Percentiles rank a stretch among this genome's conserved stretches.
Evolutionary conservation across 2,329 filamentous ascomycete genomes (phyloP).

Genomic region (Apiospora pterosperma): DNA sequence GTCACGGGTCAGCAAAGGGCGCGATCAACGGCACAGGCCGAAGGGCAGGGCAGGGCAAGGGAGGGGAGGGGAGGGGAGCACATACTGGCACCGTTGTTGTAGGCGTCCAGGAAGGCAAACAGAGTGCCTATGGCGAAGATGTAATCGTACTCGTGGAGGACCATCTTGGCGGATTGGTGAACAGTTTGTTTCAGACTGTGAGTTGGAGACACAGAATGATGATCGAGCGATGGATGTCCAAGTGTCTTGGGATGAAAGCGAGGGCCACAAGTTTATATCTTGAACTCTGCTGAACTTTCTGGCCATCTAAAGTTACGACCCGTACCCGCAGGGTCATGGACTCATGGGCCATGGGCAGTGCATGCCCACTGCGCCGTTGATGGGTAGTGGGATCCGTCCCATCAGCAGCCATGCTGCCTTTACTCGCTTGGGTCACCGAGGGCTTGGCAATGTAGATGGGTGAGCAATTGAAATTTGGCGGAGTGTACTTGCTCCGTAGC

Average conservation of each 20-base stretch:
- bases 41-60: neutral
- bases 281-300: neutral
- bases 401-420: neutral
- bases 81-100: slow-evolving; percentile 76
- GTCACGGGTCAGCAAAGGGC: neutral
- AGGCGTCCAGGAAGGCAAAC: slow-evolving; percentile 74
- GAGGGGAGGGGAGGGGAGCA: slow-evolving; percentile 18
- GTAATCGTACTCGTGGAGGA: slow-evolving; percentile 62
- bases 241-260: neutral
- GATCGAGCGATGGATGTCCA: neutral
- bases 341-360: neutral
- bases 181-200: neutral
- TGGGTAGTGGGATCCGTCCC: neutral
- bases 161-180: neutral
- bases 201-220: neutral
- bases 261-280: neutral
- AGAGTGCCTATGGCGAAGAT: slow-evolving; percentile 72
- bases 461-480: neutral
- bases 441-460: neutral
- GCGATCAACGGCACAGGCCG: neutral
- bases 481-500: no score
- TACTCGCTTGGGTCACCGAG: slow-evolving; percentile 1
- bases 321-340: neutral
- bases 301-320: neutral
- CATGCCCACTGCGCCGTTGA: neutral